Percentiles rank a stretch among this genome's conserved stretches.
phyloP scores from a whole-genome alignment of 2,329 filamentous ascomycete species.

The Cladosporium sp. region DNA sequence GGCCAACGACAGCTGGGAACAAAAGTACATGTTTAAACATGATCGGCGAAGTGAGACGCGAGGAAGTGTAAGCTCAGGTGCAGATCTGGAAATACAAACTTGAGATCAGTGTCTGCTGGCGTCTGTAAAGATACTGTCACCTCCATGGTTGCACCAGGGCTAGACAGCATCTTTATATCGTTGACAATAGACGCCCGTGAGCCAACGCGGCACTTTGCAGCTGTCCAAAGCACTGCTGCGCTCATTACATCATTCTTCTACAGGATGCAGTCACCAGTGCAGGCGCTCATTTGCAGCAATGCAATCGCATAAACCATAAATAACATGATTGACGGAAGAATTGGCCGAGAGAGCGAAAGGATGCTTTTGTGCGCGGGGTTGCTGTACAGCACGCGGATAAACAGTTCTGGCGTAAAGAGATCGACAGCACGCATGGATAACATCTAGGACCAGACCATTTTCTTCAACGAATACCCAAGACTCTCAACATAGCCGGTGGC shows the following conservation, averaged over 20 bases:
- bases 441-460: slow-evolving; percentile 73
- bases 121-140: too few species aligned
- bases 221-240: neutral
- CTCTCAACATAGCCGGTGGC: slow-evolving; percentile 84
- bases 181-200: too few species aligned
- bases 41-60: neutral
- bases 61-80: too few species aligned
- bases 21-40: neutral
- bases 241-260: neutral
- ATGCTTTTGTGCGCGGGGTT: neutral
- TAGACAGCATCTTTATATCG: too few species aligned
- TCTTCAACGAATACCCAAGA: slow-evolving; percentile 85
- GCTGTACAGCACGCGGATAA: neutral
- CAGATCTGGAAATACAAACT: too few species aligned
- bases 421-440: neutral
- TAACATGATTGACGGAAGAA: slow-evolving; percentile 1
- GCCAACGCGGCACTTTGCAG: neutral
- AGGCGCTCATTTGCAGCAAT: too few species aligned
- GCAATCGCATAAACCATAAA: neutral
- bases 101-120: too few species aligned
- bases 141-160: too few species aligned
- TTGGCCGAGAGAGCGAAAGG: neutral
- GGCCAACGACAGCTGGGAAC: neutral
- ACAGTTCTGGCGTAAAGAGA: neutral
- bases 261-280: too few species aligned